phyloP scores from a whole-genome alignment of 371 early-diverging fungal species.

The Spraguea lophii region DNA sequence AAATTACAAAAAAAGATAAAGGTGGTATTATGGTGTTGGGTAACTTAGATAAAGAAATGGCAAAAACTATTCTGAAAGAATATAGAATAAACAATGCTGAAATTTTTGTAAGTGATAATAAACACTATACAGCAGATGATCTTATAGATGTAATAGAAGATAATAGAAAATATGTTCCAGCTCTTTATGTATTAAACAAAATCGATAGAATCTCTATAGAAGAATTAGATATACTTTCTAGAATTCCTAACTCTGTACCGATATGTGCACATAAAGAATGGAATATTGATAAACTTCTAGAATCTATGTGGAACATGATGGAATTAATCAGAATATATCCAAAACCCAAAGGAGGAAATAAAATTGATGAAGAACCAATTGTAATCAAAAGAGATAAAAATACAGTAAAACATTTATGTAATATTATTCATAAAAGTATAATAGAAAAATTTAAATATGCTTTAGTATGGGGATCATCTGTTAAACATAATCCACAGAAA shows the following conservation, averaged over 20 bases:
- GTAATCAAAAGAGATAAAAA: slow-evolving; percentile 58
- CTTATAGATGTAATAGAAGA: slow-evolving; percentile 89
- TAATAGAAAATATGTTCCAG: slow-evolving; percentile 76
- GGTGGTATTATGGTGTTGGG: slow-evolving; percentile 83
- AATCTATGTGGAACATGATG: slow-evolving; percentile 48
- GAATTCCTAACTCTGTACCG: slow-evolving; percentile 88
- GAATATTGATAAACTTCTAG: slow-evolving; percentile 92
- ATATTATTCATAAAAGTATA: slow-evolving; percentile 81
- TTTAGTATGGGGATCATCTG: slow-evolving; percentile 88
- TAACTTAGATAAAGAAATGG: slow-evolving; percentile 66
- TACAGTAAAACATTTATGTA: slow-evolving; percentile 81
- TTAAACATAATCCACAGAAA: slow-evolving; percentile 90
- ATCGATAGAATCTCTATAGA: slow-evolving; percentile 86
- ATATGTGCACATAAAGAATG: slow-evolving; percentile 85
- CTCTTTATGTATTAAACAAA: slow-evolving; percentile 91
- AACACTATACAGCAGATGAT: slow-evolving; percentile 66
- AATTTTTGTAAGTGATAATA: slow-evolving; percentile 61
- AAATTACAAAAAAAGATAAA: slow-evolving; percentile 75
- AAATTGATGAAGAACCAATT: slow-evolving; percentile 86
- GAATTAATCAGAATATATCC: slow-evolving; percentile 58
- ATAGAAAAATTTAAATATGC: slow-evolving; percentile 81
- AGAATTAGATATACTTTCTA: slow-evolving; percentile 61
- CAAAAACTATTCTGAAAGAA: slow-evolving; percentile 75
- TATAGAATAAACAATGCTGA: slow-evolving; percentile 92
- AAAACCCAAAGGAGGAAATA: slow-evolving; percentile 82